Conservation (phyloP, 2,329 filamentous ascomycete species). For the Aspergillus udagawae region DNA sequence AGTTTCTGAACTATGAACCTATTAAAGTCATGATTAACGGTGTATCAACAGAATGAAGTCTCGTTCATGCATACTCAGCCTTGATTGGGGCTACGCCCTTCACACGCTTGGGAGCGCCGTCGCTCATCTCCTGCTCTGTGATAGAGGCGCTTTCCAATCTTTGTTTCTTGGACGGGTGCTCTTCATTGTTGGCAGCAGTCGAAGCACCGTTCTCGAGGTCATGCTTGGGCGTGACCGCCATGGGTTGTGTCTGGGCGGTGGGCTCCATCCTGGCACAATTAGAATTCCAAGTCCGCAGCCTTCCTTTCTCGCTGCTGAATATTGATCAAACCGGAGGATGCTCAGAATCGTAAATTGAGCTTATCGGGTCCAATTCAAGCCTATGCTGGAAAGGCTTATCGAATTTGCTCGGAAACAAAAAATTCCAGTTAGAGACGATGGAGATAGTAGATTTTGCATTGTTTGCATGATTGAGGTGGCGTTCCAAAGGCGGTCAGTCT, state of each 20-base stretch:
- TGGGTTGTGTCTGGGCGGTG: conserved; percentile 2
- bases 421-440: conserved; percentile 5
- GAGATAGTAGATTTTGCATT: conserved; percentile 18
- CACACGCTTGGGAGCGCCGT: conserved; percentile 30
- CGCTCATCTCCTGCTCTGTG: conserved; percentile 19
- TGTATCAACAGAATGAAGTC: background rate
- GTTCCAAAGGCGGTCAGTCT: background rate
- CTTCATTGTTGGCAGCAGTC: conserved; percentile 29
- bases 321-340: background rate
- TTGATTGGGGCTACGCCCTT: conserved; percentile 69
- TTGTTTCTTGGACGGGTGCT: conserved; percentile 56
- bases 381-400: background rate
- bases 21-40: conserved; percentile 2
- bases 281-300: background rate
- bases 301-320: background rate
- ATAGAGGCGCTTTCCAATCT: conserved; percentile 46
- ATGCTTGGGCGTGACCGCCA: conserved; percentile 16
- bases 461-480: conserved; percentile 14
- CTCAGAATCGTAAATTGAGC: background rate
- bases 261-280: conserved; percentile 9
- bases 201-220: conserved; percentile 20
- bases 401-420: conserved; percentile 4
- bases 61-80: conserved; percentile 55
- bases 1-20: conserved; percentile 31
- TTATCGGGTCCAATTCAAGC: background rate